Evolutionary conservation across 306 rosid genomes (phyloP).

Genomic region (Delonix regia): DNA sequence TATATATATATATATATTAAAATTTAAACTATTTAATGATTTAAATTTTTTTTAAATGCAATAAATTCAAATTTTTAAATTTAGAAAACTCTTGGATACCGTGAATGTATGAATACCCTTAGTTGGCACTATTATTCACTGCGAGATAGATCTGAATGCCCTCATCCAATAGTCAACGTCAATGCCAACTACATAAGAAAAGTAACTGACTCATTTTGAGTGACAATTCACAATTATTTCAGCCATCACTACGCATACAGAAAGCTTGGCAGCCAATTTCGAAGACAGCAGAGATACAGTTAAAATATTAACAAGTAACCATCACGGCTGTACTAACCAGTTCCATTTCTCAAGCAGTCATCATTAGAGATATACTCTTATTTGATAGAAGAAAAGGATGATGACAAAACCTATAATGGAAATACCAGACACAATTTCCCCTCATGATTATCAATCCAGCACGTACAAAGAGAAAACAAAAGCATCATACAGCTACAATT

Average conservation of each 20-base stretch:
- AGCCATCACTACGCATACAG: background rate
- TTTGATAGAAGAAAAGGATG: background rate
- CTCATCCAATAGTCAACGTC: background rate
- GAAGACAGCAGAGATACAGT: background rate
- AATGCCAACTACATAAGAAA: background rate
- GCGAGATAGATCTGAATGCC: background rate
- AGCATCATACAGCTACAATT: slow-evolving; percentile 36
- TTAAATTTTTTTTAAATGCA: no score
- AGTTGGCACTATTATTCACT: background rate
- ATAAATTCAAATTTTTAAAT: no score
- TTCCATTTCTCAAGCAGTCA: slow-evolving; percentile 9
- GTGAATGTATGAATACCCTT: background rate
- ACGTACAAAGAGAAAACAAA: slow-evolving; percentile 28
- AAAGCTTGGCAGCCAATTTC: background rate
- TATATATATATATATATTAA: no score
- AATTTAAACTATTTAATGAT: no score
- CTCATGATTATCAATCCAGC: slow-evolving; percentile 34
- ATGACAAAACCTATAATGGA: slow-evolving; percentile 14
- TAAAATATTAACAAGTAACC: slow-evolving; percentile 2
- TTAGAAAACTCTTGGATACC: background rate
- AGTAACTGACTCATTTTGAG: background rate
- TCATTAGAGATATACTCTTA: background rate
- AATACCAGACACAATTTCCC: slow-evolving; percentile 34
- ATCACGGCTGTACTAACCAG: background rate
- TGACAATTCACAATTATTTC: background rate